Conservation (phyloP, 805 yeast genomes). For the Metschnikowia cubensis region DNA sequence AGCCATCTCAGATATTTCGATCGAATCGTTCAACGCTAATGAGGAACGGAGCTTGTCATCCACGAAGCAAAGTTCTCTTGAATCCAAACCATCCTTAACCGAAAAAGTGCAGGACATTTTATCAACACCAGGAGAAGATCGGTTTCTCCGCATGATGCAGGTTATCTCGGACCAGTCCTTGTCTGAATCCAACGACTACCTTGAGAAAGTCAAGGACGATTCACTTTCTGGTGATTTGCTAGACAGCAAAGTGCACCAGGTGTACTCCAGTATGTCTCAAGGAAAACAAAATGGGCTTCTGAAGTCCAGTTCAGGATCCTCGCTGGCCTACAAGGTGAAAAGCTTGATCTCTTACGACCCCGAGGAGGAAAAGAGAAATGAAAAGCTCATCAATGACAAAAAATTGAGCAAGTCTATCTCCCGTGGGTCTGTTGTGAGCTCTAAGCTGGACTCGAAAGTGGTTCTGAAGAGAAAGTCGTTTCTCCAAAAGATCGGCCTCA, state of each 20-base stretch:
- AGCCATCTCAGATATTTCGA: constrained; percentile 13
- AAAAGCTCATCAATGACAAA: constrained; percentile 14
- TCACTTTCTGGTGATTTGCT: constrained; percentile 13
- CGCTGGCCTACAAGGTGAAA: constrained; percentile 38
- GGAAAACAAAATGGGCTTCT: constrained; percentile 9
- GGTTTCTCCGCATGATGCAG: constrained; percentile 24
- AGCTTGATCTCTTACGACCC: constrained; percentile 35
- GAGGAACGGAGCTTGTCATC: constrained; percentile 6
- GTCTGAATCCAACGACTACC: constrained; percentile 24
- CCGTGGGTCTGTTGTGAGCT: constrained; percentile 10
- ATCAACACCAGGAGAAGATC: constrained; percentile 4
- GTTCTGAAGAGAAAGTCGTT: constrained; percentile 19
- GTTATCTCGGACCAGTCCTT: constrained; percentile 27
- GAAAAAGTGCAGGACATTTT: constrained; percentile 7
- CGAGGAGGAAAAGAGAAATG: constrained; percentile 26
- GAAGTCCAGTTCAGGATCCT: constrained; percentile 12
- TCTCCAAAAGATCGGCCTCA: constrained; percentile 25
- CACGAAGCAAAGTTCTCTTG: constrained; percentile 1
- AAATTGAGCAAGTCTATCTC: constrained; percentile 14
- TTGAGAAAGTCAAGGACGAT: constrained; percentile 17
- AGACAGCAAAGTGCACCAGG: constrained; percentile 33
- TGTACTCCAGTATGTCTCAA: constrained; percentile 21
- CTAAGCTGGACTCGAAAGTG: constrained; percentile 6
- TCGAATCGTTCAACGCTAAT: constrained; percentile 16
- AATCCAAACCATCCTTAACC: background rate